These are phyloP conservation scores for Heracleum sosnowskyi DNA, from an alignment of 129 eudicot genomes.

Conservation along the genomic window DNA sequence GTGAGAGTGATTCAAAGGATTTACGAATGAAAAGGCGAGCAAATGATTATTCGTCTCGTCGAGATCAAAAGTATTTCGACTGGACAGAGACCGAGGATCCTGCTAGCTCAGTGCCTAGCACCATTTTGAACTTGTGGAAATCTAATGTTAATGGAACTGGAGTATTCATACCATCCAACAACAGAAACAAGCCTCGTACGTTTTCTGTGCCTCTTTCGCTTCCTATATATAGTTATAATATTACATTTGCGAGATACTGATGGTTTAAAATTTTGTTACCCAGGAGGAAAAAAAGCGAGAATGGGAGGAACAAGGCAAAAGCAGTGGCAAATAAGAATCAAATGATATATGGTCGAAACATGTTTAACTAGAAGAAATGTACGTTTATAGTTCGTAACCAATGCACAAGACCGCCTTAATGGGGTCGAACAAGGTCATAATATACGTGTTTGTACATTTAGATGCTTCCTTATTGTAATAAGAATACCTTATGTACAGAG, in stretches of 20 bases:
- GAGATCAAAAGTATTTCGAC: constrained; percentile 27
- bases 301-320: constrained; percentile 24
- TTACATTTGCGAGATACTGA: not conserved
- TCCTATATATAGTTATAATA: not conserved
- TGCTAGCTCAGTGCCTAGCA: not conserved
- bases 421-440: no score
- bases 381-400: not conserved
- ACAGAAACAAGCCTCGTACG: constrained; percentile 31
- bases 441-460: not conserved
- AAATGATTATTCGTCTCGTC: not conserved
- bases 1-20: constrained; percentile 13
- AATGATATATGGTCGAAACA: constrained; percentile 3
- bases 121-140: not conserved
- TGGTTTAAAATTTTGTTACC: not conserved
- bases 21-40: not conserved
- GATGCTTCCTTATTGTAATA: not conserved
- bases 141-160: constrained; percentile 30
- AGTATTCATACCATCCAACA: constrained; percentile 61
- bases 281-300: constrained; percentile 35
- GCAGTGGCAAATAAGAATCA: constrained; percentile 17
- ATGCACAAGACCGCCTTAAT: not conserved
- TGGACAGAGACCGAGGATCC: constrained; percentile 36
- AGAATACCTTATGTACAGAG: not conserved
- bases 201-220: not conserved
- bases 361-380: not conserved